Conservation (phyloP, 768 basidiomycete genomes). For the Mycena vulgaris region DNA sequence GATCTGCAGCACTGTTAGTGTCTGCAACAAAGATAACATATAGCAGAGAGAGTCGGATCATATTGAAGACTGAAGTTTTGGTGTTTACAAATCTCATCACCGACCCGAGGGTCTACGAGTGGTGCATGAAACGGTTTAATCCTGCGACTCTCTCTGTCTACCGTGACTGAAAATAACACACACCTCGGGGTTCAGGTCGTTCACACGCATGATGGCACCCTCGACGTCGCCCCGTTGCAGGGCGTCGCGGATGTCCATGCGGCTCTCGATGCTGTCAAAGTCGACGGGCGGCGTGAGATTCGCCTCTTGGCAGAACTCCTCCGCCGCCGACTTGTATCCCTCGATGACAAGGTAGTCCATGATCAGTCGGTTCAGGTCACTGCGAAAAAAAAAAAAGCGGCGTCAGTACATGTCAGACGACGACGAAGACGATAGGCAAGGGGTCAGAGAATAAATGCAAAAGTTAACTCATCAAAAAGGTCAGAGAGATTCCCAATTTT, state of each 20-base stretch:
- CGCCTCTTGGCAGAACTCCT: constrained; percentile 94
- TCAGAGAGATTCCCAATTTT: constrained; percentile 99
- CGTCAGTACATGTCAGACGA: constrained; percentile 40
- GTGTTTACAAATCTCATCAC: constrained; percentile 84
- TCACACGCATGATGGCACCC: constrained; percentile 94
- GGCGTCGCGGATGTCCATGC: constrained; percentile 95
- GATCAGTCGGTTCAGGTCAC: constrained; percentile 94
- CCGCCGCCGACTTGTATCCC: constrained; percentile 96
- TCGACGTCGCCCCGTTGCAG: constrained; percentile 95
- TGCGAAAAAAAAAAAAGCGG: too few relatives aligned
- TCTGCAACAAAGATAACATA: constrained; percentile 29
- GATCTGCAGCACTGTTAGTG: constrained; percentile 72
- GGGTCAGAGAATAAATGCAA: constrained; percentile 93
- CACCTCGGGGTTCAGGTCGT: constrained; percentile 98
- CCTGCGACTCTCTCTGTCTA: constrained; percentile 60
- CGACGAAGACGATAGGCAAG: constrained; percentile 44
- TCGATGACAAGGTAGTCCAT: constrained; percentile 99
- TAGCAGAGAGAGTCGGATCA: constrained; percentile 65
- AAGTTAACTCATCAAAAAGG: constrained; percentile 71
- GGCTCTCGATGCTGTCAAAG: constrained; percentile 92
- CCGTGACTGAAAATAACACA: constrained; percentile 50
- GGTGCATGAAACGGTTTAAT: constrained; percentile 99
- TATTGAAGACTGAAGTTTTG: constrained; percentile 98
- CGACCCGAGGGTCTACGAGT: constrained; percentile 88
- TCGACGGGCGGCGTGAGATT: constrained; percentile 84